Percentiles rank a stretch among this genome's conserved stretches.
phyloP scores from a whole-genome alignment of 2,329 filamentous ascomycete species.

The Pyrenophora graminea region DNA sequence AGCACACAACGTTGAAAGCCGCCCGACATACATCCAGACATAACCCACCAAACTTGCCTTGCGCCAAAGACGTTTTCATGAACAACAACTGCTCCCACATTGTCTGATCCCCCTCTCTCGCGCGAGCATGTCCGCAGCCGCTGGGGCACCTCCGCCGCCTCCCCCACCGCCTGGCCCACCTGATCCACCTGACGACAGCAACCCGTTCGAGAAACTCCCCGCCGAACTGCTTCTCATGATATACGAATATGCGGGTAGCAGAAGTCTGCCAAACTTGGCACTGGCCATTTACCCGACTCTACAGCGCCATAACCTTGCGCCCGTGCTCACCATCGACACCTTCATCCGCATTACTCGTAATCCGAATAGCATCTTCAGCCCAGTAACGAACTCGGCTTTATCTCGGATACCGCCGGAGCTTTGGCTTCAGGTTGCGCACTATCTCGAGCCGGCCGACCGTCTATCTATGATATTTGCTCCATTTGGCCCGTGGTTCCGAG shows the following conservation, averaged over 20 bases:
- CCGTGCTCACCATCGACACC: conserved; percentile 32
- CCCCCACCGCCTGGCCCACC: conserved; percentile 20
- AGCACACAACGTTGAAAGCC: conserved; percentile 5
- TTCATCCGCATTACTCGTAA: conserved; percentile 30
- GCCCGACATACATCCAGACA: neutral
- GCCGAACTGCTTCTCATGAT: conserved; percentile 54
- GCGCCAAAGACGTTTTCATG: too few species aligned
- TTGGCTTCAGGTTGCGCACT: conserved; percentile 45
- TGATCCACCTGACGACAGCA: neutral
- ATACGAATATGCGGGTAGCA: conserved; percentile 46
- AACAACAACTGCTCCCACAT: neutral
- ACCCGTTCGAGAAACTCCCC: conserved; percentile 48
- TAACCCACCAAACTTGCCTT: neutral
- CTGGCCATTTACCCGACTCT: conserved; percentile 54
- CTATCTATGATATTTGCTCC: conserved; percentile 45
- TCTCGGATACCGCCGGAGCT: conserved; percentile 48
- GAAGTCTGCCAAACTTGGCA: conserved; percentile 52
- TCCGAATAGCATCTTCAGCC: neutral
- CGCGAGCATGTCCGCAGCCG: conserved; percentile 28
- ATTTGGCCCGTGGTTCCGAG: conserved; percentile 26
- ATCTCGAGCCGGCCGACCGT: conserved; percentile 44
- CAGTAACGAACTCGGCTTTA: conserved; percentile 1
- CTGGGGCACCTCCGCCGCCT: conserved; percentile 27
- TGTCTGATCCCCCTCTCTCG: neutral
- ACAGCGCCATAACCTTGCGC: conserved; percentile 41